phyloP scores from a whole-genome alignment of 805 yeast genomes.

The Kodamaea jinghongensis region DNA sequence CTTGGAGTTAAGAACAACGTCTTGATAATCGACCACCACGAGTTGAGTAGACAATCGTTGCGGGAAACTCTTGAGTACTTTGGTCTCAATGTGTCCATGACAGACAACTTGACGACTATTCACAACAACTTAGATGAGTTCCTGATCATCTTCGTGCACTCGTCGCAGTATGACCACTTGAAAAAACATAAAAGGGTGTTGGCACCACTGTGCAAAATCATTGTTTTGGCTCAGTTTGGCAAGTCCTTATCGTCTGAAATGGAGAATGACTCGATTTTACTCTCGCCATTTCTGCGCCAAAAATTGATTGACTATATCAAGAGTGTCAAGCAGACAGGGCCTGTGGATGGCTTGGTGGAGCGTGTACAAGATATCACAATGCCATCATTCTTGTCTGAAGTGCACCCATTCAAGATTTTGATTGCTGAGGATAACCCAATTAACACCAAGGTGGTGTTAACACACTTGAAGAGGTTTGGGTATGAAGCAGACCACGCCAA shows the following conservation, averaged over 20 bases:
- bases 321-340: conserved; percentile 1
- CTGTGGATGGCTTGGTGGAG: neutral
- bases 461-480: conserved; percentile 48
- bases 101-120: conserved; percentile 17
- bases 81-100: conserved; percentile 30
- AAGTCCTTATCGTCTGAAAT: conserved; percentile 21
- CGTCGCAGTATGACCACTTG: conserved; percentile 14
- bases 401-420: conserved; percentile 44
- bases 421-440: conserved; percentile 56
- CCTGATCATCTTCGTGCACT: conserved; percentile 22
- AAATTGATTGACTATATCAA: conserved; percentile 16
- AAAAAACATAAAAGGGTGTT: conserved; percentile 7
- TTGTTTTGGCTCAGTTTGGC: conserved; percentile 30
- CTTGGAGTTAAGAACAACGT: conserved; percentile 18
- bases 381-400: conserved; percentile 9
- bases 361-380: neutral
- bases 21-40: conserved; percentile 30
- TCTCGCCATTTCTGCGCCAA: conserved; percentile 28
- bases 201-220: conserved; percentile 13
- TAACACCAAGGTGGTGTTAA: conserved; percentile 49
- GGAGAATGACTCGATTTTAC: conserved; percentile 21
- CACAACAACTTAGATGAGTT: conserved; percentile 9
- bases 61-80: conserved; percentile 30
- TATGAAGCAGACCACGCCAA: conserved; percentile 51
- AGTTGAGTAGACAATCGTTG: conserved; percentile 31